Percentiles rank a stretch among this genome's conserved stretches.
phyloP scores from a whole-genome alignment of 768 basidiomycete species.

The Mycena olivaceomarginata region DNA sequence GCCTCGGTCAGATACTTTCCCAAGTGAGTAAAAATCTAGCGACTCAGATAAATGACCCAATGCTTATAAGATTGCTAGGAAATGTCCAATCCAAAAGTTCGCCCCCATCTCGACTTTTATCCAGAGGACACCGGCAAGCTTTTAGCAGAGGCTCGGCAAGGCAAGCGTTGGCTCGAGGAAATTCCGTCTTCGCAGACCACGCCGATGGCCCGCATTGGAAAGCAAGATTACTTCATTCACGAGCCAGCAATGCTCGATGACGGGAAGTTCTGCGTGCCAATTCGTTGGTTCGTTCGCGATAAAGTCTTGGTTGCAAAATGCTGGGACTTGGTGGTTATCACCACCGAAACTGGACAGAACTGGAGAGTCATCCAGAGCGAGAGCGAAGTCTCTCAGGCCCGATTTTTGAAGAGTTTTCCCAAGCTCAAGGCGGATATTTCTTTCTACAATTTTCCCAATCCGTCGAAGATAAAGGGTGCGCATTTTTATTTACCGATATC shows the following conservation, averaged over 20 bases:
- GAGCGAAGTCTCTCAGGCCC: conserved; percentile 29
- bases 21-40: conserved; percentile 42
- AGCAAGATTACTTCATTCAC: conserved; percentile 52
- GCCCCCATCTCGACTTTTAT: conserved; percentile 53
- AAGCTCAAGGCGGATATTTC: conserved; percentile 11
- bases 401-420: conserved; percentile 35
- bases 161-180: conserved; percentile 52
- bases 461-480: conserved; percentile 21
- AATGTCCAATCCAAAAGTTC: conserved; percentile 60
- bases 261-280: background rate
- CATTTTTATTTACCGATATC: background rate
- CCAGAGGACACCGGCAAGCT: conserved; percentile 56
- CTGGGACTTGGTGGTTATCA: conserved; percentile 41
- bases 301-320: conserved; percentile 42
- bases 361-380: conserved; percentile 44
- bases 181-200: conserved; percentile 45
- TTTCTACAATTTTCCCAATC: conserved; percentile 25
- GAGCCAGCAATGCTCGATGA: conserved; percentile 51
- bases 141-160: conserved; percentile 49
- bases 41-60: too few relatives aligned
- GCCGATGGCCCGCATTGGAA: conserved; percentile 51
- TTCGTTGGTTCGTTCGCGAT: conserved; percentile 48
- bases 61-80: conserved; percentile 49
- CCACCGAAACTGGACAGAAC: conserved; percentile 1
- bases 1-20: conserved; percentile 51